phyloP scores from a whole-genome alignment of 1,139 yeast species.

The Hyphopichia fennica region DNA sequence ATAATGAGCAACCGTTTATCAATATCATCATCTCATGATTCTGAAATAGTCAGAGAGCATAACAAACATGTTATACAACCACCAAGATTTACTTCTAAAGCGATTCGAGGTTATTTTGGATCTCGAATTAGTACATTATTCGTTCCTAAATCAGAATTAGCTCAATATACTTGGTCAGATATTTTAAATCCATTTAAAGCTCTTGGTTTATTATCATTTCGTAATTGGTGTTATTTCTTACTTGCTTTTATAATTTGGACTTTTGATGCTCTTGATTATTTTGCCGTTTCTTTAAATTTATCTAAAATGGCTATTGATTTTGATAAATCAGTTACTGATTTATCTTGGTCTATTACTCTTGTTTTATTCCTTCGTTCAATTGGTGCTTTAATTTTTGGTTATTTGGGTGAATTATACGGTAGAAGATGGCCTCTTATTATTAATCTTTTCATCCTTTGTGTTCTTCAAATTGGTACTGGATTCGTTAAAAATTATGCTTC shows the following conservation, averaged over 20 bases:
- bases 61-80: conserved; percentile 33
- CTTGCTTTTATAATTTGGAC: conserved; percentile 49
- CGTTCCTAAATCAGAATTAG: conserved; percentile 30
- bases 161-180: conserved; percentile 14
- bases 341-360: conserved; percentile 80
- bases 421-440: conserved; percentile 68
- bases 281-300: conserved; percentile 65
- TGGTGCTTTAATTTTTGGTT: conserved; percentile 75
- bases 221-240: conserved; percentile 1
- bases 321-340: conserved; percentile 47
- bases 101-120: conserved; percentile 24
- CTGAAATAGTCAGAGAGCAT: conserved; percentile 17
- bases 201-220: conserved; percentile 13
- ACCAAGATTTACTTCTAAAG: conserved; percentile 27
- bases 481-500: conserved; percentile 63
- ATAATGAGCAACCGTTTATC: not conserved
- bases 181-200: conserved; percentile 37
- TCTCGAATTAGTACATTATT: conserved; percentile 34
- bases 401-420: conserved; percentile 66
- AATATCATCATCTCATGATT: not conserved
- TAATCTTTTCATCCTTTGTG: conserved; percentile 52
- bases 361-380: conserved; percentile 77
- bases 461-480: conserved; percentile 70
- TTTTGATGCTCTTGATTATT: conserved; percentile 79
- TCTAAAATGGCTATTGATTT: conserved; percentile 55